phyloP scores from a whole-genome alignment of 164 flowering plant species.

The Platanus orientalis region DNA sequence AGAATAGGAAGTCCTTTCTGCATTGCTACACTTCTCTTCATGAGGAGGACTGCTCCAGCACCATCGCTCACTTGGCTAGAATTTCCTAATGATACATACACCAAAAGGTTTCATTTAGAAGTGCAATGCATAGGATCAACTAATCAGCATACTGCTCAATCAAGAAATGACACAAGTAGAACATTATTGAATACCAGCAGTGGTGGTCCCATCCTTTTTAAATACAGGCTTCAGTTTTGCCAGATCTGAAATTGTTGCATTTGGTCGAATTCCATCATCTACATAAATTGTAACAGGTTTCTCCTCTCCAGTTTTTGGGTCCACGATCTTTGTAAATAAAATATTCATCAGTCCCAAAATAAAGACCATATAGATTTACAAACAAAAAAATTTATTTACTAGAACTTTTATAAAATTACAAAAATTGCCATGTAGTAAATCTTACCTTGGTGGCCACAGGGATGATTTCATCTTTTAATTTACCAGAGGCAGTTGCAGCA shows the following conservation, averaged over 20 bases:
- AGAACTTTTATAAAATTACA: neutral
- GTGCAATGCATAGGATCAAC: neutral
- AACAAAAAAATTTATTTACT: neutral
- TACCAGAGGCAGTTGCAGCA: slow-evolving; percentile 92
- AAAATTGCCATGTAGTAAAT: neutral
- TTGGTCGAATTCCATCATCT: slow-evolving; percentile 94
- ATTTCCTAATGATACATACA: slow-evolving; percentile 47
- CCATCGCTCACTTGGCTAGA: slow-evolving; percentile 99
- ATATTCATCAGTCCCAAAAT: neutral
- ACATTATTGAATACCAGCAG: slow-evolving; percentile 61
- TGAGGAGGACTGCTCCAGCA: slow-evolving; percentile 95
- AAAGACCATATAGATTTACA: neutral
- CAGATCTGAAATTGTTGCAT: slow-evolving; percentile 50
- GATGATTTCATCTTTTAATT: slow-evolving; percentile 87
- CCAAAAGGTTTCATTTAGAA: neutral
- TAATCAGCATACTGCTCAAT: neutral
- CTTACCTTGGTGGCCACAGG: slow-evolving; percentile 86
- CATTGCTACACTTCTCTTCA: slow-evolving; percentile 86
- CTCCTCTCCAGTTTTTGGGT: slow-evolving; percentile 89
- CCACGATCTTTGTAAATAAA: slow-evolving; percentile 52
- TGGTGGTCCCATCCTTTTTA: slow-evolving; percentile 84
- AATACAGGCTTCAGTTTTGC: slow-evolving; percentile 79
- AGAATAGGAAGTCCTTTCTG: slow-evolving; percentile 85
- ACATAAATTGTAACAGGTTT: slow-evolving; percentile 61
- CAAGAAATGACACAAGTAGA: neutral